phyloP scores from a whole-genome alignment of 306 rosid species.

The Urtica urens region DNA sequence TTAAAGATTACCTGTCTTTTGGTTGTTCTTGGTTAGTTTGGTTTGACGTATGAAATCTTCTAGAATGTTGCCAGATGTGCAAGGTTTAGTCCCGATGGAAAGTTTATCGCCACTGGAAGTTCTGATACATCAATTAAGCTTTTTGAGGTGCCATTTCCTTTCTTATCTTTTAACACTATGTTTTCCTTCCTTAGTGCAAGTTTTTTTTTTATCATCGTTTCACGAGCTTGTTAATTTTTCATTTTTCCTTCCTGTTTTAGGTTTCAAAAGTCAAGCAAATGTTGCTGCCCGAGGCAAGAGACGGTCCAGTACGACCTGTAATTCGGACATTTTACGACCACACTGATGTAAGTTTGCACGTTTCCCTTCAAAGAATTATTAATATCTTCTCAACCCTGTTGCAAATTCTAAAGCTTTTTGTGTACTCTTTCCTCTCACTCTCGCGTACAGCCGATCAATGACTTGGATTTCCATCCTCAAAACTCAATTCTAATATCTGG shows the following conservation, averaged over 20 bases:
- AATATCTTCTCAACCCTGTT: too few relatives aligned
- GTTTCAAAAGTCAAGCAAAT: slow-evolving; percentile 84
- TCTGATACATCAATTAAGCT: slow-evolving; percentile 85
- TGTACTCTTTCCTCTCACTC: not conserved
- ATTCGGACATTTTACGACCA: slow-evolving; percentile 81
- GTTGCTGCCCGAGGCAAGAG: slow-evolving; percentile 69
- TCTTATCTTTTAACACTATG: not conserved
- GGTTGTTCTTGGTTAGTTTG: not conserved
- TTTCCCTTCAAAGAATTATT: too few relatives aligned
- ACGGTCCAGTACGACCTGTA: slow-evolving; percentile 75
- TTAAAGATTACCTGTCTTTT: too few relatives aligned
- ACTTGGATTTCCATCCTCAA: slow-evolving; percentile 93
- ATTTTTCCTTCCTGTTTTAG: slow-evolving; percentile 29
- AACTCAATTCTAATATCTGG: slow-evolving; percentile 69
- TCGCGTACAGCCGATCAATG: slow-evolving; percentile 77
- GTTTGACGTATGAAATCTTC: slow-evolving; percentile 44
- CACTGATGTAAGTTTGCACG: slow-evolving; percentile 34
- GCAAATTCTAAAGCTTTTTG: too few relatives aligned
- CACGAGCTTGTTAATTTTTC: slow-evolving; percentile 3
- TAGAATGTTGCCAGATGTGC: slow-evolving; percentile 97
- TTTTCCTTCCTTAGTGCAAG: slow-evolving; percentile 1
- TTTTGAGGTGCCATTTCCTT: slow-evolving; percentile 55
- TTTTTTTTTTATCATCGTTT: slow-evolving; percentile 9
- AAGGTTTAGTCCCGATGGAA: slow-evolving; percentile 81
- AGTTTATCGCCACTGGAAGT: slow-evolving; percentile 86